Evolutionary conservation across 805 yeast genomes (phyloP).

Genomic region (Cephaloascus fragrans): DNA sequence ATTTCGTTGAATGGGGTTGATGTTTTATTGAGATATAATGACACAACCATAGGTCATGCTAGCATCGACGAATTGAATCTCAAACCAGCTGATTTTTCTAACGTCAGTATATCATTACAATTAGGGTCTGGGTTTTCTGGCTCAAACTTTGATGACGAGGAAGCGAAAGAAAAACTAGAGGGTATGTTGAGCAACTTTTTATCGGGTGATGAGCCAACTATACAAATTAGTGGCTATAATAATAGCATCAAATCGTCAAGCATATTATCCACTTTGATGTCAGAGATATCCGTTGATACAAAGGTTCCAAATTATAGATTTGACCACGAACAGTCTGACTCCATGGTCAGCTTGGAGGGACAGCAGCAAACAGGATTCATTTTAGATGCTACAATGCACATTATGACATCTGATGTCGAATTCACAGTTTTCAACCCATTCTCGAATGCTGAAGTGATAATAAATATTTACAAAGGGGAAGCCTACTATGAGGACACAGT

Average conservation of each 20-base stretch:
- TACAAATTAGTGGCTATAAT: constrained; percentile 17
- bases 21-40: constrained; percentile 19
- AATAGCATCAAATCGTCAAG: constrained; percentile 12
- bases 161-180: constrained; percentile 14
- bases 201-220: constrained; percentile 23
- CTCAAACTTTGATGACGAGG: constrained; percentile 5
- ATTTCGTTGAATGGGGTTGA: constrained; percentile 13
- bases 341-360: constrained; percentile 2
- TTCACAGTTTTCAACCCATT: constrained; percentile 47
- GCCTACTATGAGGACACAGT: constrained; percentile 37
- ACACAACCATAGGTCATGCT: constrained; percentile 21
- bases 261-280: constrained; percentile 13
- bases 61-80: constrained; percentile 13
- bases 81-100: constrained; percentile 7
- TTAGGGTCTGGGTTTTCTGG: constrained; percentile 7
- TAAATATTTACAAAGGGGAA: constrained; percentile 32
- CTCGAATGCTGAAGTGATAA: constrained; percentile 29
- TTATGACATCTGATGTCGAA: constrained; percentile 45
- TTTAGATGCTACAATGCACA: constrained; percentile 40
- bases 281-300: constrained; percentile 14
- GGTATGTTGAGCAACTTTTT: constrained; percentile 24
- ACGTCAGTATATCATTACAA: constrained; percentile 10
- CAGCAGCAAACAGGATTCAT: constrained; percentile 26
- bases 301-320: constrained; percentile 12
- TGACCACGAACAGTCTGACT: constrained; percentile 1